Evolutionary conservation across 1,284 basidiomycete species (phyloP), one percentile per base, ranked within the genome.

Genomic region (Ustilago crameri): DNA sequence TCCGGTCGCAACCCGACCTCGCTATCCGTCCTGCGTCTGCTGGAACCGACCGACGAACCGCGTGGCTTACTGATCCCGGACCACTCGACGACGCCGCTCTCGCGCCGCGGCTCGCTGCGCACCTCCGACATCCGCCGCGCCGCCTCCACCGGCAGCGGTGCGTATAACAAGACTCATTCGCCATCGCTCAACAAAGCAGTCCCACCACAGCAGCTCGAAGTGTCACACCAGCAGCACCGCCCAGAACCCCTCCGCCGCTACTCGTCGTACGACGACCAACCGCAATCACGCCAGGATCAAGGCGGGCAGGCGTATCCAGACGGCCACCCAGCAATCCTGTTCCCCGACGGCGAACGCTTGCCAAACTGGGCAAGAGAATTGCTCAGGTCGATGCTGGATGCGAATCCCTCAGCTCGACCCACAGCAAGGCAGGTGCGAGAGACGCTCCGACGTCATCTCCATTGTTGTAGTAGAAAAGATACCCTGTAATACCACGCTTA

Each of bases 271-370:
- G 69, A 64, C 22, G 69, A 72, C 32, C 61, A 70, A 32, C 9
- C 64, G 26, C 54, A 42, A 17, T 38, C 42, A 2, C n/a, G 12
- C 30, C 26, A 47, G 18, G 40, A 37, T 12, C 32, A 44, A n/a
- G 57, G 70, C 30, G 14, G 15, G 7, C 34, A 48, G 3, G 52
- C 75, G 0, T 82, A 82, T 22, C 30, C 40, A 2, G 81, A 82
- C 48, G 81, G 81, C 10, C 56, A 70, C 18, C 80, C 81, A 8
- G 68, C 81, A 15, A 72, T 82, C 38, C 52, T 81, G 42, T 55
- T 82, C 2, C 77, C 81, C 18, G 80, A 79, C 26, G 80, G 81
- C 3, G 80, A 69, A 0, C 46, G 80, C 14, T 41, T 82, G 4
- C 81, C 81, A 0, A 79, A 81, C 30, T 53, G 43, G 32, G 70